Percentiles rank a stretch among this genome's conserved stretches.
These are phyloP conservation scores for Trypanosoma conorhini DNA, from an alignment of 208 protist species.

Conservation along the genomic window DNA sequence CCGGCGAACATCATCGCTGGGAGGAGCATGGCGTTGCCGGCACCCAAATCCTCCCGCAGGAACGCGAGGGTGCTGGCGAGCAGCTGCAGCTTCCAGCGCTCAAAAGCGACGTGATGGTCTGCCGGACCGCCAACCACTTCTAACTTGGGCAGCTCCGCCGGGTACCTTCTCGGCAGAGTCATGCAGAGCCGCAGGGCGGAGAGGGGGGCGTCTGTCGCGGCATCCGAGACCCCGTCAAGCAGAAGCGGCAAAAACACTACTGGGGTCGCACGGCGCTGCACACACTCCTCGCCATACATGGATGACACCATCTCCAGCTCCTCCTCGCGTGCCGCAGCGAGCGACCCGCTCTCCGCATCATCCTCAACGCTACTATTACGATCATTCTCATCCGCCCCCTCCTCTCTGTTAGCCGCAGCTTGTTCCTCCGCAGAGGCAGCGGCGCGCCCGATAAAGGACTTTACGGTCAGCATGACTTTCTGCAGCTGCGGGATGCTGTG, in stretches of 20 bases:
- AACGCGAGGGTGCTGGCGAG: conserved; percentile 38
- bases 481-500: conserved; percentile 79
- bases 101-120: conserved; percentile 45
- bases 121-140: conserved; percentile 48
- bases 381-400: conserved; percentile 22
- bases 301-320: conserved; percentile 77
- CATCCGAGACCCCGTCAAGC: conserved; percentile 28
- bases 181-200: conserved; percentile 48
- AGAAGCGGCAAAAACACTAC: conserved; percentile 55
- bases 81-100: conserved; percentile 57
- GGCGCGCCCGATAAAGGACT: conserved; percentile 37
- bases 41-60: conserved; percentile 52
- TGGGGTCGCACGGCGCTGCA: conserved; percentile 12
- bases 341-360: conserved; percentile 12
- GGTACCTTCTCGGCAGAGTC: conserved; percentile 52
- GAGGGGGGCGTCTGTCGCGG: conserved; percentile 20
- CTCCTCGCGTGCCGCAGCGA: conserved; percentile 38
- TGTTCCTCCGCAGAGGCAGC: conserved; percentile 1
- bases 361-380: not conserved
- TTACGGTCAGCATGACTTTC: conserved; percentile 35
- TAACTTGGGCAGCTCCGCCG: conserved; percentile 45
- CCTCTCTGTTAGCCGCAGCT: not conserved
- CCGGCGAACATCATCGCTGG: conserved; percentile 58
- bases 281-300: conserved; percentile 74
- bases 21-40: conserved; percentile 56